phyloP scores from a whole-genome alignment of 2,329 filamentous ascomycete genomes.

The Lachnellula suecica region DNA sequence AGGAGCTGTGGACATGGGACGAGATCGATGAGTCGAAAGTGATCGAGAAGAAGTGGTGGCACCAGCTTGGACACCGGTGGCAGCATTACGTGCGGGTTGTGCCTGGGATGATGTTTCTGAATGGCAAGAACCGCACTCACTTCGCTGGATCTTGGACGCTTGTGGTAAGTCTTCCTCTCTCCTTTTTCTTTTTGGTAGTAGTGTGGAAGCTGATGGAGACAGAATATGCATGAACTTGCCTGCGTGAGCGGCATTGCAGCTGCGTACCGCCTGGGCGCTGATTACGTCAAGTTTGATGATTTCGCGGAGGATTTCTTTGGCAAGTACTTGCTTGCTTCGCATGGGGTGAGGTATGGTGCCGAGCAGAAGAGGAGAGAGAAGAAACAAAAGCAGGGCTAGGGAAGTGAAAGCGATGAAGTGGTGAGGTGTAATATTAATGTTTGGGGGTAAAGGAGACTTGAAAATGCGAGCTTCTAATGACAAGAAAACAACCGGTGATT shows the following conservation, averaged over 20 bases:
- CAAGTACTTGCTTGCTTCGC: conserved; percentile 46
- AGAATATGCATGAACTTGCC: conserved; percentile 70
- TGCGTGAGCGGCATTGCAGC: conserved; percentile 71
- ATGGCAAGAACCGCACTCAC: conserved; percentile 59
- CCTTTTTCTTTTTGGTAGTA: background rate
- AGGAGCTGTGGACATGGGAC: conserved; percentile 56
- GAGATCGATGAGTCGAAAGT: conserved; percentile 60
- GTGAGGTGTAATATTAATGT: no score
- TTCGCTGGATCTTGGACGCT: conserved; percentile 31
- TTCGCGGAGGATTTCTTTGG: conserved; percentile 47
- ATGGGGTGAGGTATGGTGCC: conserved; percentile 39
- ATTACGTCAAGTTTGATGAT: conserved; percentile 60
- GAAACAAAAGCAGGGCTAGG: conserved; percentile 8
- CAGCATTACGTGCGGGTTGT: conserved; percentile 65
- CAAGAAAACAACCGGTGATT: no score
- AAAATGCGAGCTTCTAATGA: no score
- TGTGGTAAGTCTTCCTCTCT: conserved; percentile 22
- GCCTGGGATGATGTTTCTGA: conserved; percentile 67
- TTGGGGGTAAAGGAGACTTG: no score
- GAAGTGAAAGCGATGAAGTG: no score
- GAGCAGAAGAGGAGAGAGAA: conserved; percentile 29
- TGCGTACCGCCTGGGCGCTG: conserved; percentile 66
- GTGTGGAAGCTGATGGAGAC: conserved; percentile 15
- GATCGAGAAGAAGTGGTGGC: conserved; percentile 66
- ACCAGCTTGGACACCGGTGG: conserved; percentile 59